phyloP scores from a whole-genome alignment of 129 eudicot genomes.

The Centaurea solstitialis region DNA sequence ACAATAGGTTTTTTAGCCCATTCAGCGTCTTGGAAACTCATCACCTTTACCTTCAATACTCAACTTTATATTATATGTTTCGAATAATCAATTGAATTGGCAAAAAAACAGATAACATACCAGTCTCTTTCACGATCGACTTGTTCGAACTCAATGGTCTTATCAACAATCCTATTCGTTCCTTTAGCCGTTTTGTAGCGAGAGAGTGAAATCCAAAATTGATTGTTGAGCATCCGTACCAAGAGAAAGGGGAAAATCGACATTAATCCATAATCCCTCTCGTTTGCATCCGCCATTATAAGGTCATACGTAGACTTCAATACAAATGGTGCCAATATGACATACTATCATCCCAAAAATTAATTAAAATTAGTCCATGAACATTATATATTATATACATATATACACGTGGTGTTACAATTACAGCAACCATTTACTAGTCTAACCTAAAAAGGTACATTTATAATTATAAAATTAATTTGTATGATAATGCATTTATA shows the following conservation, averaged over 20 bases:
- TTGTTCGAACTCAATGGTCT: slow-evolving; percentile 64
- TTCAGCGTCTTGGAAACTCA: no score
- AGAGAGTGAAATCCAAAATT: slow-evolving; percentile 64
- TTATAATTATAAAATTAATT: background rate
- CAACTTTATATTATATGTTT: background rate
- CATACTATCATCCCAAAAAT: slow-evolving; percentile 36
- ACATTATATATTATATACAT: background rate
- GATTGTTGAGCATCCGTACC: slow-evolving; percentile 53
- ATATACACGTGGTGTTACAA: no score
- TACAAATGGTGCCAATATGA: slow-evolving; percentile 53
- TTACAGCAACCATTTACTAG: background rate
- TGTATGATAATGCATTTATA: background rate
- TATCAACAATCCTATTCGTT: slow-evolving; percentile 53
- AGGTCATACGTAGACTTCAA: slow-evolving; percentile 42
- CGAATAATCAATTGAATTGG: background rate
- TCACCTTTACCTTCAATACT: background rate
- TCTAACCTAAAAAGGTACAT: background rate
- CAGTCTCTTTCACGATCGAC: slow-evolving; percentile 70
- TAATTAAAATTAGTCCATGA: background rate
- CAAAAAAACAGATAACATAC: slow-evolving; percentile 9
- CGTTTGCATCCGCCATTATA: slow-evolving; percentile 16
- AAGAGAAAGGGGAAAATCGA: slow-evolving; percentile 44
- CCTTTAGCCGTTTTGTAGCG: slow-evolving; percentile 64
- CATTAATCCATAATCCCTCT: slow-evolving; percentile 29
- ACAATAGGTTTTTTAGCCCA: no score